A percentile compares a stretch with the other conserved stretches of the same genome.
Evolutionary conservation across 2,329 filamentous ascomycete genomes (phyloP).

Genomic region (Albifimbria verrucaria): DNA sequence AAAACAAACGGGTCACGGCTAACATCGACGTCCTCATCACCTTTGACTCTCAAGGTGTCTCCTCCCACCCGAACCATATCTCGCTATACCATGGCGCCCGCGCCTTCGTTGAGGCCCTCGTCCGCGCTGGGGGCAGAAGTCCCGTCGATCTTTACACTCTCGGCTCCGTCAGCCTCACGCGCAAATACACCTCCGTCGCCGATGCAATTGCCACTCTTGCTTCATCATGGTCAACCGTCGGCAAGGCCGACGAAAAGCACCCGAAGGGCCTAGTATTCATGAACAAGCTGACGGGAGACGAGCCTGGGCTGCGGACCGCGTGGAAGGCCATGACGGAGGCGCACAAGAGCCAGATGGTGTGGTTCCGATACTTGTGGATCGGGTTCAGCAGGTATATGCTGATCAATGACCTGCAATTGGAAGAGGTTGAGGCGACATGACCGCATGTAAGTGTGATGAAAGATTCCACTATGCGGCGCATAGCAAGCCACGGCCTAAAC

Average conservation of each 20-base stretch:
- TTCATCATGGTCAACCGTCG: conserved; percentile 42
- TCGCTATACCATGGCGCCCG: conserved; percentile 81
- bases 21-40: conserved; percentile 82
- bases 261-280: conserved; percentile 66
- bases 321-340: conserved; percentile 85
- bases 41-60: conserved; percentile 81
- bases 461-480: too few species aligned
- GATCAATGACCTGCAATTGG: conserved; percentile 76
- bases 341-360: conserved; percentile 95
- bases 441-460: background rate
- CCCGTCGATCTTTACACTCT: conserved; percentile 87
- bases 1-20: conserved; percentile 36
- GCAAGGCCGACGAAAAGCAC: conserved; percentile 29
- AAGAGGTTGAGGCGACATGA: conserved; percentile 28
- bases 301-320: conserved; percentile 51
- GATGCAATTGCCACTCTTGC: conserved; percentile 71
- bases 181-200: conserved; percentile 79
- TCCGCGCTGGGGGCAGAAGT: conserved; percentile 62
- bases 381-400: conserved; percentile 89
- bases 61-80: conserved; percentile 88
- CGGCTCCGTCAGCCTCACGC: conserved; percentile 63
- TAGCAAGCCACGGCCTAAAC: too few species aligned
- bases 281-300: conserved; percentile 61
- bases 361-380: conserved; percentile 98
- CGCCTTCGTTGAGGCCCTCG: conserved; percentile 65